A percentile compares a stretch with the other conserved stretches of the same genome.
These are phyloP conservation scores for Tuber melanosporum DNA, from an alignment of 495 filamentous ascomycete species.

Conservation along the genomic window DNA sequence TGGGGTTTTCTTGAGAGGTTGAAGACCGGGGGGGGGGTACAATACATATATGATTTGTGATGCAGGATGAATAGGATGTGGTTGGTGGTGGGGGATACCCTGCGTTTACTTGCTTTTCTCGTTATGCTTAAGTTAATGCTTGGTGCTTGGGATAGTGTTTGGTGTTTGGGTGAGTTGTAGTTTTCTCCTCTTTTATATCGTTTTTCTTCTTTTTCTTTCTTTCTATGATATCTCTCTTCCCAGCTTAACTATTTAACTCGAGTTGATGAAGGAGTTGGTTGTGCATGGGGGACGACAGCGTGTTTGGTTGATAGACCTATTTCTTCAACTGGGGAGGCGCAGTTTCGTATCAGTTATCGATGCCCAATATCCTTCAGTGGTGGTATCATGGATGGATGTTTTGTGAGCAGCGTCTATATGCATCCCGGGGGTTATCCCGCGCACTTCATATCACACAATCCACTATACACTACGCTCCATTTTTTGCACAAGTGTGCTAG, in stretches of 20 bases:
- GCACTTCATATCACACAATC: no score
- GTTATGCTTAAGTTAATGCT: neutral
- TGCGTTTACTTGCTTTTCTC: neutral
- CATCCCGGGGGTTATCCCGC: neutral
- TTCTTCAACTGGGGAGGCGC: neutral
- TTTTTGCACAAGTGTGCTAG: no score
- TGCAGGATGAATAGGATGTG: neutral
- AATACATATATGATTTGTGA: constrained; percentile 11
- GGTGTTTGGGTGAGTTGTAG: neutral
- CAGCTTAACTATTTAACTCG: neutral
- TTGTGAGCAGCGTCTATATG: neutral
- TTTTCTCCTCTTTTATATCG: neutral
- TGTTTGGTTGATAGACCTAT: neutral
- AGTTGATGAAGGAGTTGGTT: neutral
- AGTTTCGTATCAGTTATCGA: neutral
- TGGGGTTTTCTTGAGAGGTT: constrained; percentile 35
- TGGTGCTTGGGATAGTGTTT: neutral
- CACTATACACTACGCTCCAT: no score
- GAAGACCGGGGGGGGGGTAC: constrained; percentile 7
- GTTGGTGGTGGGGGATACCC: neutral
- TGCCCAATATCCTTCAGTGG: no score
- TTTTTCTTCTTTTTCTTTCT: neutral
- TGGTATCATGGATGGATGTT: neutral
- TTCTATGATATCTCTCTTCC: neutral
- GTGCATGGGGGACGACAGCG: neutral